Evolutionary conservation across 2,329 filamentous ascomycete species (phyloP).

Genomic region (Cladosporium sp.): DNA sequence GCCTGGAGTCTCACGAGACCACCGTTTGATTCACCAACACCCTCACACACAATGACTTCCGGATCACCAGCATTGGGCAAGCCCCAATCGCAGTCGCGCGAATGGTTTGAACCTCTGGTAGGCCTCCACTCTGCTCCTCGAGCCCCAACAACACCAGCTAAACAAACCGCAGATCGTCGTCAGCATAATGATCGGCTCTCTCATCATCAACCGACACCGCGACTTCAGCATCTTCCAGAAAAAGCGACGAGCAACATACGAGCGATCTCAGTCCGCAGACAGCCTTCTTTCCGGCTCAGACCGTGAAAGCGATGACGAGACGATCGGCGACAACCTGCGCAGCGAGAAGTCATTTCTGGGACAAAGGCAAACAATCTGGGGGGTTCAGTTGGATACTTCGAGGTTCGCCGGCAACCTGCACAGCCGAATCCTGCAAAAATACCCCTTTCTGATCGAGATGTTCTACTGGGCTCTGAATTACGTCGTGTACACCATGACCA

Average conservation of each 20-base stretch:
- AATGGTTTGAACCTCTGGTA: conserved; percentile 24
- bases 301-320: conserved; percentile 1
- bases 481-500: conserved; percentile 56
- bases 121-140: conserved; percentile 2
- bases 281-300: conserved; percentile 29
- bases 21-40: not conserved
- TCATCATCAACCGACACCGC: conserved; percentile 36
- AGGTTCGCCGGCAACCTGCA: conserved; percentile 56
- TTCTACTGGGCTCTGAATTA: conserved; percentile 67
- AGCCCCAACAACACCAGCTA: not conserved
- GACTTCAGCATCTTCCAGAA: conserved; percentile 27
- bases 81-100: conserved; percentile 21
- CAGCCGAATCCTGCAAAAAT: conserved; percentile 59
- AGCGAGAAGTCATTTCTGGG: conserved; percentile 47
- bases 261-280: conserved; percentile 37
- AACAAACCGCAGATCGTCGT: conserved; percentile 33
- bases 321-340: not conserved
- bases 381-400: conserved; percentile 42
- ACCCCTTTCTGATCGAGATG: conserved; percentile 66
- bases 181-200: conserved; percentile 37
- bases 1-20: not conserved
- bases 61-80: conserved; percentile 13
- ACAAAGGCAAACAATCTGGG: conserved; percentile 43
- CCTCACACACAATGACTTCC: not conserved
- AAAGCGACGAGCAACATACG: conserved; percentile 26